phyloP scores from a whole-genome alignment of 345 rosid species.

The Eucalyptus erythrocorys region DNA sequence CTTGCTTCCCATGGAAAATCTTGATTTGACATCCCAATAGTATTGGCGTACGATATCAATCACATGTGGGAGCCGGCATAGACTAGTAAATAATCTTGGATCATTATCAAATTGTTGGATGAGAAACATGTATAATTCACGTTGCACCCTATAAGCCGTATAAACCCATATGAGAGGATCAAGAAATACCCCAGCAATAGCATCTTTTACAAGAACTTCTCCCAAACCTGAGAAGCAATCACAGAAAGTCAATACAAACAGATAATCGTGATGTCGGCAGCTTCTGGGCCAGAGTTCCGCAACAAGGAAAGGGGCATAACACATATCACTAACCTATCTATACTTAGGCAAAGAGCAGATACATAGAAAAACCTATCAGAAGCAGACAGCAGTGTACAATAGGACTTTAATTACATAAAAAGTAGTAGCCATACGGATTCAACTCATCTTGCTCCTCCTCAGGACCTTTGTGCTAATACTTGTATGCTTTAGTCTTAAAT shows the following conservation, averaged over 20 bases:
- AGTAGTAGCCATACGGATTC: neutral
- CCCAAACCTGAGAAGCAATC: slow-evolving; percentile 42
- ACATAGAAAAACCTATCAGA: neutral
- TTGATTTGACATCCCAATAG: slow-evolving; percentile 81
- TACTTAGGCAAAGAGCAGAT: neutral
- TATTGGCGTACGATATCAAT: slow-evolving; percentile 69
- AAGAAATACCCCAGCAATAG: slow-evolving; percentile 76
- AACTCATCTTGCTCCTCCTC: neutral
- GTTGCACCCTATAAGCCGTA: slow-evolving; percentile 79
- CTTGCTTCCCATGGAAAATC: slow-evolving; percentile 53
- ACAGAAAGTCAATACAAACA: neutral
- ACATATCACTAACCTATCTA: neutral
- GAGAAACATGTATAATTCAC: slow-evolving; percentile 92
- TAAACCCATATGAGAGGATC: slow-evolving; percentile 84
- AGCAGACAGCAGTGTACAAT: neutral
- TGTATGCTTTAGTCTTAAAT: neutral
- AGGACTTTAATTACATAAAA: neutral
- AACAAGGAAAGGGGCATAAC: neutral
- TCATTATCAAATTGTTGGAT: slow-evolving; percentile 80
- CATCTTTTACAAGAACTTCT: slow-evolving; percentile 75
- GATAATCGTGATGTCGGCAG: neutral
- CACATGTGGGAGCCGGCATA: slow-evolving; percentile 70
- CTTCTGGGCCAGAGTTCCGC: neutral
- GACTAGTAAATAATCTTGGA: slow-evolving; percentile 61
- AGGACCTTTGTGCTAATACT: neutral